These are phyloP conservation scores for Plantago rigida DNA, from an alignment of 305 asterid genomes.

Conservation along the genomic window DNA sequence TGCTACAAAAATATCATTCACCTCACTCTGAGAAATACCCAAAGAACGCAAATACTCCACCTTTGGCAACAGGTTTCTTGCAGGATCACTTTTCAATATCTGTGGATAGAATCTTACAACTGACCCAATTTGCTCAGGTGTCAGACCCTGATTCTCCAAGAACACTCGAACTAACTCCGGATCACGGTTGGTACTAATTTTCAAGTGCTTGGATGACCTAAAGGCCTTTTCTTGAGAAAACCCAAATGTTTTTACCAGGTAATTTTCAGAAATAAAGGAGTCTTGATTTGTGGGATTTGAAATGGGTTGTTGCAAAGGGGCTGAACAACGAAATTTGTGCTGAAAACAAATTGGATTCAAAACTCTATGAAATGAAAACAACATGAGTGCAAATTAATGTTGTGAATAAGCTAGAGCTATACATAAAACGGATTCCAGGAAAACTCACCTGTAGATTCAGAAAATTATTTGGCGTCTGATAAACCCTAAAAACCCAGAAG, in stretches of 20 bases:
- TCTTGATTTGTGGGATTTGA: background rate
- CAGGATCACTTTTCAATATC: slow-evolving; percentile 17
- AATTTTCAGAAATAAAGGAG: background rate
- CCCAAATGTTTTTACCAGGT: slow-evolving; percentile 23
- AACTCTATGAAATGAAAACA: background rate
- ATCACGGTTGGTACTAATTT: slow-evolving; percentile 16
- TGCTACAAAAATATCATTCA: slow-evolving; percentile 7
- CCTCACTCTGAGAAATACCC: slow-evolving; percentile 26
- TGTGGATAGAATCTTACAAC: slow-evolving; percentile 17
- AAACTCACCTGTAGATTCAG: too few species aligned
- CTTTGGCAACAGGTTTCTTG: slow-evolving; percentile 34
- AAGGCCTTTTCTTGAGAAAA: slow-evolving; percentile 31
- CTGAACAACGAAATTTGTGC: background rate
- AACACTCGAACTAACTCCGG: slow-evolving; percentile 28
- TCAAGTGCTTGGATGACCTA: slow-evolving; percentile 20
- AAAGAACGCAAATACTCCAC: slow-evolving; percentile 29
- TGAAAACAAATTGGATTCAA: background rate
- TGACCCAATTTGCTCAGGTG: slow-evolving; percentile 21
- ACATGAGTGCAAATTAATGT: too few species aligned
- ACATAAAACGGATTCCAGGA: too few species aligned
- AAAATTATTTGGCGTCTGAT: too few species aligned
- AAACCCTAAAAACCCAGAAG: too few species aligned
- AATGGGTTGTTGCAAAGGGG: background rate
- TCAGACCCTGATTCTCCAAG: slow-evolving; percentile 27
- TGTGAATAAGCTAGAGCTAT: too few species aligned